Percentiles rank a stretch among this genome's conserved stretches.
Evolutionary conservation across 768 basidiomycete genomes (phyloP).

Genomic region (Trichaptum fuscoviolaceum): DNA sequence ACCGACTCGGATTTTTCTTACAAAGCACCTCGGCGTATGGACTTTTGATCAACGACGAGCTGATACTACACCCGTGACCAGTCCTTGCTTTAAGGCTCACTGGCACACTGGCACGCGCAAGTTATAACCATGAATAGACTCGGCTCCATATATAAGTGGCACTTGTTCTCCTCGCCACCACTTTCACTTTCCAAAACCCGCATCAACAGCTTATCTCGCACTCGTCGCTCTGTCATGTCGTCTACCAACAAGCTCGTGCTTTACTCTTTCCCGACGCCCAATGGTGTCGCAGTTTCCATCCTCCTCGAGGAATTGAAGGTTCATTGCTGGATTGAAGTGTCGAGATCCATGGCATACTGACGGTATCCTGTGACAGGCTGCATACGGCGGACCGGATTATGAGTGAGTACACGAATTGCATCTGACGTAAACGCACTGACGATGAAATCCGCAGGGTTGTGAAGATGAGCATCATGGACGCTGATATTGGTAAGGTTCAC

Average conservation of each 20-base stretch:
- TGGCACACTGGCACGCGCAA: no score
- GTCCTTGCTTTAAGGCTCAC: no score
- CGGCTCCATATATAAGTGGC: no score
- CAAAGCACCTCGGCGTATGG: no score
- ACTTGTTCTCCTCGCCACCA: no score
- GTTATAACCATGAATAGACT: no score
- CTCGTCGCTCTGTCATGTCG: background rate
- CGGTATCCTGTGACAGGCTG: background rate
- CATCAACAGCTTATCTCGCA: background rate
- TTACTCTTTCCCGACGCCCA: conserved; percentile 51
- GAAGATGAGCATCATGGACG: conserved; percentile 10
- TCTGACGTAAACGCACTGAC: conserved; percentile 14
- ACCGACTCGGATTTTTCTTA: no score
- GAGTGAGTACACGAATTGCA: conserved; percentile 18
- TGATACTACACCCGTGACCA: no score
- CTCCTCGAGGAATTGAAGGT: conserved; percentile 59
- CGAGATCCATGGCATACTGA: conserved; percentile 13
- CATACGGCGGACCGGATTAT: conserved; percentile 25
- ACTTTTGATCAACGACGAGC: no score
- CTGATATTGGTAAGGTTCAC: conserved; percentile 42
- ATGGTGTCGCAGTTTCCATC: conserved; percentile 45
- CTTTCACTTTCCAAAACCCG: no score
- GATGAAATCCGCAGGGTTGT: conserved; percentile 10
- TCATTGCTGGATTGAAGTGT: conserved; percentile 40
- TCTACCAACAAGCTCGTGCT: conserved; percentile 19